Evolutionary conservation across 306 rosid genomes (phyloP), one percentile per base, ranked within the genome.

Genomic region (Parietaria judaica): DNA sequence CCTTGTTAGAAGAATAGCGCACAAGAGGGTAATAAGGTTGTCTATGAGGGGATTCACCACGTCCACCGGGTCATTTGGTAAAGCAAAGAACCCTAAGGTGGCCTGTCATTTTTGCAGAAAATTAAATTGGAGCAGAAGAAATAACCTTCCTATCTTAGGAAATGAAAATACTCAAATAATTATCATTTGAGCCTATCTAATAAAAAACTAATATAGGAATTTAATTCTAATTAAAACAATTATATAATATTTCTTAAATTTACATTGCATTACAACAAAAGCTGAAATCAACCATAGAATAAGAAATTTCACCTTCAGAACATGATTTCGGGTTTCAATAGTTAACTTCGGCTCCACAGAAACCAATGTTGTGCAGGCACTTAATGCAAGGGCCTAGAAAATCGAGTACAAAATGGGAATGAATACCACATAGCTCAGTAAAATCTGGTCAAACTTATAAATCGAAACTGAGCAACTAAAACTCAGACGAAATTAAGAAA

Each of bases 1-100:
- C 98, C 98, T 85, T 63, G 90, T 85, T 44, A 91, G 95, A 77
- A 91, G 98, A 77, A 91, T 91, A 66, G 98, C 91, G 75, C 98
- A 88, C 68, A 91, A 73, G 35, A 91, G 95, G 64, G 96, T 88
- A 65, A 91, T 72, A 68, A 91, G 95, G 79, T 88, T 91, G 81
- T 91, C 86, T 50, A 91, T 75, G 54, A 91, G 92, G 64, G 83
- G 83, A 79, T 76, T 74, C 64, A 85, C 92, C 48, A 85, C 88
- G 70, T 88, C 94, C 63, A 59, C 77, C 14, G 98, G 94, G 77
- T 91, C 98, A 82, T 84, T 91, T 68, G 88, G 92, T 75, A 88
- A 76, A 59, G 98, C 91, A 79, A 91, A 91, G 80, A 91, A 91
- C 72, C 98, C 98, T 72, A 91, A 58, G 31, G 98, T 91, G 59